Evolutionary conservation across 345 rosid species (phyloP).

Genomic region (Brassica rapa): DNA sequence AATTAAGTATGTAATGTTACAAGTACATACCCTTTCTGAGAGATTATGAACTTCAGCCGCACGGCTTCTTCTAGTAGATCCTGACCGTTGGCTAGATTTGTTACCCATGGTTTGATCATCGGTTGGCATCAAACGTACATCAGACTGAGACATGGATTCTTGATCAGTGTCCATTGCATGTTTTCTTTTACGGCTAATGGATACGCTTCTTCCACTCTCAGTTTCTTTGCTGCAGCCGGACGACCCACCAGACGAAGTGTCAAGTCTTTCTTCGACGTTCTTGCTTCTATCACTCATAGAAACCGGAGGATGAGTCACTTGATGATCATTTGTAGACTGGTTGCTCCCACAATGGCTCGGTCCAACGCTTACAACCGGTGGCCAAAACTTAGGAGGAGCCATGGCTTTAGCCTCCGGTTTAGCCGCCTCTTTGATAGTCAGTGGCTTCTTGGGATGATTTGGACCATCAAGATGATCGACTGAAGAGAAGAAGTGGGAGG

Average conservation of each 20-base stretch:
- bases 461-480: constrained; percentile 13
- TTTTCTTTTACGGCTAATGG: constrained; percentile 59
- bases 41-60: constrained; percentile 81
- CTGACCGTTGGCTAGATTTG: constrained; percentile 49
- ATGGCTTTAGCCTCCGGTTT: constrained; percentile 44
- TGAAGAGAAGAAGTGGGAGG: constrained; percentile 52
- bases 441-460: constrained; percentile 22
- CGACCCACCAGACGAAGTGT: constrained; percentile 70
- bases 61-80: constrained; percentile 61
- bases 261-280: constrained; percentile 52
- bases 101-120: constrained; percentile 50
- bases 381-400: constrained; percentile 54
- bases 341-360: constrained; percentile 69
- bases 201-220: constrained; percentile 38
- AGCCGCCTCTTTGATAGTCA: constrained; percentile 30
- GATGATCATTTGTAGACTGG: constrained; percentile 49
- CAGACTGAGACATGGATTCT: constrained; percentile 66
- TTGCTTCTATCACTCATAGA: constrained; percentile 41
- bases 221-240: constrained; percentile 67
- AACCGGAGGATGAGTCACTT: constrained; percentile 35
- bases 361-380: constrained; percentile 58
- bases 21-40: constrained; percentile 58
- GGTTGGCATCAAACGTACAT: constrained; percentile 38
- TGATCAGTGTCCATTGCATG: constrained; percentile 46
- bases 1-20: neutral